Evolutionary conservation across 2,329 filamentous ascomycete genomes (phyloP).

Genomic region (Colletotrichum lini): DNA sequence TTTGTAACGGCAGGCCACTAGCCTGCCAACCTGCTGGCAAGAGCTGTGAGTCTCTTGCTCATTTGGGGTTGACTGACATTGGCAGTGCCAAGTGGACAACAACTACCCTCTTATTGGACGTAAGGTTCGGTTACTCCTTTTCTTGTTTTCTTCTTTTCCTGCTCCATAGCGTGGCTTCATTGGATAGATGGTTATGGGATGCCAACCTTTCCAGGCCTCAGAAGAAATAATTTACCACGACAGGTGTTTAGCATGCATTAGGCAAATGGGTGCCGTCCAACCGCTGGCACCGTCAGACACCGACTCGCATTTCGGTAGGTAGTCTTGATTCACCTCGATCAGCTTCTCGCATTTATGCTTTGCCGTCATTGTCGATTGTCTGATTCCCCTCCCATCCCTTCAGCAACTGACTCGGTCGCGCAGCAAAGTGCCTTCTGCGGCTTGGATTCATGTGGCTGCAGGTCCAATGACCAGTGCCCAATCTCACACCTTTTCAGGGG

Average conservation of each 20-base stretch:
- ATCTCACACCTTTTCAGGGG: not conserved
- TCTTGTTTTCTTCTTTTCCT: not conserved
- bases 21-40: too few species aligned
- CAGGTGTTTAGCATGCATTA: too few species aligned
- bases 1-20: not conserved
- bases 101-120: too few species aligned
- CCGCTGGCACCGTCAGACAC: too few species aligned
- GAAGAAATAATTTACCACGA: not conserved
- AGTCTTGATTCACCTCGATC: not conserved
- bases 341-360: conserved; percentile 3
- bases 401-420: conserved; percentile 5
- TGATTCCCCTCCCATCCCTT: not conserved
- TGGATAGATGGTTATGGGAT: not conserved
- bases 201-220: not conserved
- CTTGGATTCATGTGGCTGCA: not conserved
- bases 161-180: not conserved
- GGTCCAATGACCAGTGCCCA: conserved; percentile 1
- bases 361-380: not conserved
- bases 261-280: not conserved
- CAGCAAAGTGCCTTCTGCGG: not conserved
- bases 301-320: too few species aligned
- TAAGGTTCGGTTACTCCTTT: too few species aligned
- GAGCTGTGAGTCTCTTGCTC: not conserved
- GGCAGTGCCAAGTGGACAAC: conserved; percentile 1
- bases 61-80: conserved; percentile 13